phyloP scores from a whole-genome alignment of 768 basidiomycete species.

The Tricholoma saponaceum region DNA sequence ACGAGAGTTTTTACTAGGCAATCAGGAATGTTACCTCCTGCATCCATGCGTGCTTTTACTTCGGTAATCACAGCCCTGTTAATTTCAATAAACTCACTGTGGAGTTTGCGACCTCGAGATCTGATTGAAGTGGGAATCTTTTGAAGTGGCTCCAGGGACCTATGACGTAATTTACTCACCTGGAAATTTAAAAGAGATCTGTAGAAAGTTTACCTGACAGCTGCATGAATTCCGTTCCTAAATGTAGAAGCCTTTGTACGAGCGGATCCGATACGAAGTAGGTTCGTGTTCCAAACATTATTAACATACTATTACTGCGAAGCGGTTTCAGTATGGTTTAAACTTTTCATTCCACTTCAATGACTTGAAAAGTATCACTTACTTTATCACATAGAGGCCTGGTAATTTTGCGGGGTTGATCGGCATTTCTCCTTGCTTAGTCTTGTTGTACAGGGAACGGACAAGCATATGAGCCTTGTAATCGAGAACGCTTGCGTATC shows the following conservation, averaged over 20 bases:
- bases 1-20: slow-evolving; percentile 39
- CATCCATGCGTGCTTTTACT: slow-evolving; percentile 30
- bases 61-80: slow-evolving; percentile 35
- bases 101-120: slow-evolving; percentile 34
- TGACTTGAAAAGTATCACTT: neutral
- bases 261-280: slow-evolving; percentile 33
- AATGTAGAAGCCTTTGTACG: slow-evolving; percentile 26
- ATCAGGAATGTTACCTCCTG: slow-evolving; percentile 35
- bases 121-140: slow-evolving; percentile 31
- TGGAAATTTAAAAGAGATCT: slow-evolving; percentile 1
- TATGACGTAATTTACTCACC: slow-evolving; percentile 23
- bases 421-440: slow-evolving; percentile 24
- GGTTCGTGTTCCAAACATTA: slow-evolving; percentile 37
- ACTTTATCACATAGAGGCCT: slow-evolving; percentile 29
- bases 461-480: slow-evolving; percentile 37
- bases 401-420: slow-evolving; percentile 34
- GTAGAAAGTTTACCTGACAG: slow-evolving; percentile 15
- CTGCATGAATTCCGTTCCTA: slow-evolving; percentile 42
- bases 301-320: slow-evolving; percentile 42
- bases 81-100: slow-evolving; percentile 28
- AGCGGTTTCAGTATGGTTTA: neutral
- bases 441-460: slow-evolving; percentile 28
- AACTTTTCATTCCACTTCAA: neutral
- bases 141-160: slow-evolving; percentile 38
- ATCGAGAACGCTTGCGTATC: slow-evolving; percentile 31